Percentiles rank a stretch among this genome's conserved stretches.
Conservation (phyloP, 75 land plant species). For the Gnetum montanum region DNA sequence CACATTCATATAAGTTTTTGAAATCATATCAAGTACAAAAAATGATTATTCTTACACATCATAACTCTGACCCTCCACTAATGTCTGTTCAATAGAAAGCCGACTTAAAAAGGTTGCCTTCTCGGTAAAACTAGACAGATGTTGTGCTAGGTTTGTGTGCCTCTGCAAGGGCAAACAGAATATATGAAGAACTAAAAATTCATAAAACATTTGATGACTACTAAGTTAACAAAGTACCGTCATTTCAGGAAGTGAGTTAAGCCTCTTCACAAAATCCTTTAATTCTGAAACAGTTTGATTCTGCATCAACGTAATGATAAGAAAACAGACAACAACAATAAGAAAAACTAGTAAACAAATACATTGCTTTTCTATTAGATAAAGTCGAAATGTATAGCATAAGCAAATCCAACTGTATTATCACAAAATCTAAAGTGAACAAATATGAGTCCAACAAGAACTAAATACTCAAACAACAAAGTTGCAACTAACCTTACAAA, state of each 20-base stretch:
- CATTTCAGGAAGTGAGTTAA: conserved; percentile 92
- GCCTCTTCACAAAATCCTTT: conserved; percentile 93
- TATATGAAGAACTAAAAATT: not conserved
- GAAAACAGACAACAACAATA: not conserved
- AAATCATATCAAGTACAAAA: not conserved
- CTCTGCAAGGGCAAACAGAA: conserved; percentile 25
- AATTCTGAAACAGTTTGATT: conserved; percentile 76
- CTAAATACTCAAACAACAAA: too few species aligned
- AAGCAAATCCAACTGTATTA: too few species aligned
- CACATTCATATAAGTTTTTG: not conserved
- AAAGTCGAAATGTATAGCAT: too few species aligned
- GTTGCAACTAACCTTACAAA: too few species aligned
- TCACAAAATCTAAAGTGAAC: too few species aligned
- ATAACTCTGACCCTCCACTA: conserved; percentile 80
- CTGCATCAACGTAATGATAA: conserved; percentile 36
- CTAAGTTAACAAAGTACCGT: conserved; percentile 46
- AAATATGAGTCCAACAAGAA: too few species aligned
- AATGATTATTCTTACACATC: conserved; percentile 89
- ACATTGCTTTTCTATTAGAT: too few species aligned
- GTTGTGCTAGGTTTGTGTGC: conserved; percentile 88
- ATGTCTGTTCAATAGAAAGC: conserved; percentile 88
- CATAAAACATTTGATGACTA: not conserved
- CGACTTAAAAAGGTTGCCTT: conserved; percentile 76
- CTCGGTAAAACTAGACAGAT: conserved; percentile 65
- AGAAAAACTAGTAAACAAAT: too few species aligned